Conservation (phyloP, 1,284 basidiomycete species). For the Ustanciosporium gigantosporum region DNA sequence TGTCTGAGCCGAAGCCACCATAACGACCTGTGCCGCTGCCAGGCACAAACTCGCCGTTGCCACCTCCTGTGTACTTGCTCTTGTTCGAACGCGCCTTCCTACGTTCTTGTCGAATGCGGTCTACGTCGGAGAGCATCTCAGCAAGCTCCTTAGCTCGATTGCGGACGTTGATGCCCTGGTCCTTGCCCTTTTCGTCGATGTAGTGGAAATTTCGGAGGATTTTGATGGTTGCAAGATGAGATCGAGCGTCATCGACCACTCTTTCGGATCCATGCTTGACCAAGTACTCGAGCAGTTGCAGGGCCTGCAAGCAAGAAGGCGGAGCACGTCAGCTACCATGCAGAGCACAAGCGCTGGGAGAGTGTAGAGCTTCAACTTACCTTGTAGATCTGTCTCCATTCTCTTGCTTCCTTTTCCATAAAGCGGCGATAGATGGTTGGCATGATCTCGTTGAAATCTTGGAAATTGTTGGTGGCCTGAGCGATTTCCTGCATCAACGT, state of each 20-base stretch:
- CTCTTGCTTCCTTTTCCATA: slow-evolving; percentile 87
- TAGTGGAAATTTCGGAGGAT: slow-evolving; percentile 98
- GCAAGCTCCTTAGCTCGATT: slow-evolving; percentile 91
- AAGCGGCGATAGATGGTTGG: slow-evolving; percentile 86
- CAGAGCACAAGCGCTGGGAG: neutral
- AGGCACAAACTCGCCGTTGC: slow-evolving; percentile 76
- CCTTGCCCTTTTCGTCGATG: slow-evolving; percentile 97
- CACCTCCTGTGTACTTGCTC: slow-evolving; percentile 84
- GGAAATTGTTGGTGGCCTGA: slow-evolving; percentile 90
- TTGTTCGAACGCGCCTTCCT: slow-evolving; percentile 92
- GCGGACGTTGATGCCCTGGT: slow-evolving; percentile 97
- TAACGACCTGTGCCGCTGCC: slow-evolving; percentile 69
- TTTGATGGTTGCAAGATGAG: slow-evolving; percentile 92
- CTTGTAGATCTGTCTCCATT: slow-evolving; percentile 99
- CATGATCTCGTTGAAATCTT: slow-evolving; percentile 99
- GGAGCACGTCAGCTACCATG: neutral
- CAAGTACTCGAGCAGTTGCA: slow-evolving; percentile 91
- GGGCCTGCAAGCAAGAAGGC: slow-evolving; percentile 68
- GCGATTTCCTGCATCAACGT: slow-evolving; percentile 99
- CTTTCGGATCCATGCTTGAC: slow-evolving; percentile 98
- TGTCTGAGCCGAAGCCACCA: slow-evolving; percentile 80
- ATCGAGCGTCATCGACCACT: slow-evolving; percentile 94
- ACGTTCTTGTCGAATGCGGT: slow-evolving; percentile 83
- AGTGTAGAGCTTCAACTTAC: slow-evolving; percentile 8
- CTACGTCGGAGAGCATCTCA: slow-evolving; percentile 85